Percentiles rank a stretch among this genome's conserved stretches.
Evolutionary conservation across 2,329 filamentous ascomycete genomes (phyloP).

Genomic region (Fusarium sp.): DNA sequence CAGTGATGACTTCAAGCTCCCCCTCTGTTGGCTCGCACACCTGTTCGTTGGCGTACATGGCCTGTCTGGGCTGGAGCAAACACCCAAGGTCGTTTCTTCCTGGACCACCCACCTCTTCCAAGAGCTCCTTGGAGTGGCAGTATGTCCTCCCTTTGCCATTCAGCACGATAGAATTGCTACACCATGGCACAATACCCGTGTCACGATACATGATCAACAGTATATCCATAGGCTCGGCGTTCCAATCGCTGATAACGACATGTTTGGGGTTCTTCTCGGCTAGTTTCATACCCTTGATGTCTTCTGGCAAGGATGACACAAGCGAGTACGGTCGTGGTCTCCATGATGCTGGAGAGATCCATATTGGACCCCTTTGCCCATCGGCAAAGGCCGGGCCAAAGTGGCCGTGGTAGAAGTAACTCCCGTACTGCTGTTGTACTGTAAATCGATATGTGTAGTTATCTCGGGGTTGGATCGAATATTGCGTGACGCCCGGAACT

Average conservation of each 20-base stretch:
- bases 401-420: constrained; percentile 5
- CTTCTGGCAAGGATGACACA: neutral
- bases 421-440: neutral
- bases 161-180: neutral
- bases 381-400: constrained; percentile 2
- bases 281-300: neutral
- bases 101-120: neutral
- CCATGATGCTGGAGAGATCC: neutral
- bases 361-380: neutral
- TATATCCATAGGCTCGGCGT: neutral
- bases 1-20: neutral
- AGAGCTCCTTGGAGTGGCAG: constrained; percentile 15
- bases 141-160: constrained; percentile 1
- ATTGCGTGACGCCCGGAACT: constrained; percentile 2
- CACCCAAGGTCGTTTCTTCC: neutral
- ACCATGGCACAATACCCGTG: constrained; percentile 1
- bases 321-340: neutral
- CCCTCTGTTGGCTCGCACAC: neutral
- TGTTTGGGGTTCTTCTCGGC: neutral
- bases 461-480: neutral
- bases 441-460: constrained; percentile 4
- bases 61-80: neutral
- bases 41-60: neutral
- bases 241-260: constrained; percentile 2
- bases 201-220: neutral